These are phyloP conservation scores for Fusarium compactum DNA, from an alignment of 2,329 filamentous ascomycete species.

Conservation along the genomic window DNA sequence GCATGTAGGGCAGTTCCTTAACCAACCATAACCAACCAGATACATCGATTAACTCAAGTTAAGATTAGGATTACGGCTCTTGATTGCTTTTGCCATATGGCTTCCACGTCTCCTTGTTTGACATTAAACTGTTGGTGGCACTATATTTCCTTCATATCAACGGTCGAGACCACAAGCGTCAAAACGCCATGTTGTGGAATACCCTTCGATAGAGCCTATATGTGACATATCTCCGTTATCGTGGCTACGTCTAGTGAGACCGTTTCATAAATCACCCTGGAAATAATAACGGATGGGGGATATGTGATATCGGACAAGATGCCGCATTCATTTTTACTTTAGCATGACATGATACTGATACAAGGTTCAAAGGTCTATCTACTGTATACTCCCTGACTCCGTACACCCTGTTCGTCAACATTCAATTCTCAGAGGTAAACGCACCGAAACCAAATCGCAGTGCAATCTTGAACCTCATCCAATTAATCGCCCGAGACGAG, in stretches of 20 bases:
- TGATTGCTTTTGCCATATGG: constrained; percentile 20
- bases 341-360: constrained; percentile 1
- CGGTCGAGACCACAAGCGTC: constrained; percentile 8
- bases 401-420: constrained; percentile 14
- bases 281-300: not conserved
- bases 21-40: not conserved
- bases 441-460: not conserved
- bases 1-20: not conserved
- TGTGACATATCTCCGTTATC: constrained; percentile 9
- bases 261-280: constrained; percentile 2
- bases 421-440: constrained; percentile 3
- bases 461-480: constrained; percentile 1
- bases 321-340: constrained; percentile 13
- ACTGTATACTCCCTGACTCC: not conserved
- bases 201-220: constrained; percentile 2
- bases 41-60: not conserved
- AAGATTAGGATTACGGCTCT: constrained; percentile 8
- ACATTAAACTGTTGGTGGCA: constrained; percentile 4
- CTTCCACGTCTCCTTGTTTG: not conserved
- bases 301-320: constrained; percentile 26
- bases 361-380: constrained; percentile 1
- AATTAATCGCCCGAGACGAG: constrained; percentile 7
- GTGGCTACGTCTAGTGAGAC: constrained; percentile 21
- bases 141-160: not conserved
- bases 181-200: constrained; percentile 4